These are phyloP conservation scores for Geotrichum klebahnii DNA, from an alignment of 1,139 yeast genomes.

Conservation along the genomic window DNA sequence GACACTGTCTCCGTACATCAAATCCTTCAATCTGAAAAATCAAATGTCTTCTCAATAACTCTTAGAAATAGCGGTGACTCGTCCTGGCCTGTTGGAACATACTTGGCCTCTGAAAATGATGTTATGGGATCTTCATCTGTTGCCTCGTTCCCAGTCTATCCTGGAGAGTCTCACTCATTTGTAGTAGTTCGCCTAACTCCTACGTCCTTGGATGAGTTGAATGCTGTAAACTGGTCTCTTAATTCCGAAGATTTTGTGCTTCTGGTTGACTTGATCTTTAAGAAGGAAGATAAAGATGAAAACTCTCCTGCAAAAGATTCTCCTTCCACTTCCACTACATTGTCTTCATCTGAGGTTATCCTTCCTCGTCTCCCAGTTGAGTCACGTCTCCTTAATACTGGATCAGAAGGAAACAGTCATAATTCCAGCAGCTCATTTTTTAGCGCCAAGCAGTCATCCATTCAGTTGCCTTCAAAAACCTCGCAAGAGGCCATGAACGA, in stretches of 20 bases:
- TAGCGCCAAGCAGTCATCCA: background rate
- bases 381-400: constrained; percentile 19
- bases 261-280: constrained; percentile 15
- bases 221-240: constrained; percentile 18
- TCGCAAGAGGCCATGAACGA: constrained; percentile 12
- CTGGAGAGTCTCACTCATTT: constrained; percentile 12
- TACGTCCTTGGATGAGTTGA: background rate
- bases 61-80: background rate
- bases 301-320: background rate
- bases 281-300: constrained; percentile 11
- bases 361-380: constrained; percentile 29
- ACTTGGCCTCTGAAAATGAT: background rate
- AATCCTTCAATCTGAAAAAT: background rate
- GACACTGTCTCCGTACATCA: background rate
- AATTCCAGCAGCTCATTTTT: constrained; percentile 4
- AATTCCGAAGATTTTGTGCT: constrained; percentile 19
- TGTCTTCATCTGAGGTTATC: constrained; percentile 26
- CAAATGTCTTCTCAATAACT: background rate
- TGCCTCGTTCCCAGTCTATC: background rate
- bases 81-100: constrained; percentile 14
- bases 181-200: constrained; percentile 2
- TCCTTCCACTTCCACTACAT: constrained; percentile 4
- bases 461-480: no score
- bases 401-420: background rate
- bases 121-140: constrained; percentile 2